Conservation (phyloP, 148 eudicot species). For the Camellia lanceoleosa region DNA sequence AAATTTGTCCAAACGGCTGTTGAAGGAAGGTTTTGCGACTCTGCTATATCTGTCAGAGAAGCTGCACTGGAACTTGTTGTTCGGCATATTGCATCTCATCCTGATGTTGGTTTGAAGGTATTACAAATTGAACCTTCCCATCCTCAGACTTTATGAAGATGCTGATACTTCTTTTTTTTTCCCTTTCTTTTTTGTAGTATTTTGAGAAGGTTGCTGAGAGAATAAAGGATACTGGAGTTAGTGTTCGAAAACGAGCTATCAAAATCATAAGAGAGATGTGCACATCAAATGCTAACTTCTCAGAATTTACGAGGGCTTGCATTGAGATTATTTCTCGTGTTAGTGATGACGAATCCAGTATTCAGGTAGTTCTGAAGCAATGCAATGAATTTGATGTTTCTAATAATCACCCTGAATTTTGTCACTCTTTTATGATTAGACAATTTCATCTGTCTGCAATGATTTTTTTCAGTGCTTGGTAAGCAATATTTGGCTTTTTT, state of each 20-base stretch:
- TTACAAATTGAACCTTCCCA: constrained; percentile 18
- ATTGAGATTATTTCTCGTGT: constrained; percentile 88
- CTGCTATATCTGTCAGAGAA: constrained; percentile 94
- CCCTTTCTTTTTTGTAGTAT: constrained; percentile 74
- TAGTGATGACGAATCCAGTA: constrained; percentile 90
- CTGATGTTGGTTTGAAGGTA: constrained; percentile 96
- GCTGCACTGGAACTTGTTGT: constrained; percentile 98
- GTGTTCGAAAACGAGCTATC: constrained; percentile 95
- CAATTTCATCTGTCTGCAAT: not conserved
- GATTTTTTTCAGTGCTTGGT: not conserved
- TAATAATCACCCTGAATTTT: not conserved
- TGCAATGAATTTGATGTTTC: not conserved
- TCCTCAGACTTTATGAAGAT: not conserved
- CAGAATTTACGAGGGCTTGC: constrained; percentile 74
- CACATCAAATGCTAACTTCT: constrained; percentile 64
- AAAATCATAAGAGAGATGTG: constrained; percentile 96
- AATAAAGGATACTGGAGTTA: constrained; percentile 87
- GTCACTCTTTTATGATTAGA: not conserved
- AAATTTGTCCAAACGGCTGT: constrained; percentile 86
- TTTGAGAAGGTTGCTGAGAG: constrained; percentile 95
- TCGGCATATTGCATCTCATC: constrained; percentile 93
- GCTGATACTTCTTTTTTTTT: constrained; percentile 1
- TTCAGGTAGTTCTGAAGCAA: constrained; percentile 63
- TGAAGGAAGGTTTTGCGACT: constrained; percentile 96
- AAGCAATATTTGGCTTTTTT: not conserved